Base-by-base conservation (phyloP, 2,329 filamentous ascomycete genomes). In the Lachnellula occidentalis region DNA sequence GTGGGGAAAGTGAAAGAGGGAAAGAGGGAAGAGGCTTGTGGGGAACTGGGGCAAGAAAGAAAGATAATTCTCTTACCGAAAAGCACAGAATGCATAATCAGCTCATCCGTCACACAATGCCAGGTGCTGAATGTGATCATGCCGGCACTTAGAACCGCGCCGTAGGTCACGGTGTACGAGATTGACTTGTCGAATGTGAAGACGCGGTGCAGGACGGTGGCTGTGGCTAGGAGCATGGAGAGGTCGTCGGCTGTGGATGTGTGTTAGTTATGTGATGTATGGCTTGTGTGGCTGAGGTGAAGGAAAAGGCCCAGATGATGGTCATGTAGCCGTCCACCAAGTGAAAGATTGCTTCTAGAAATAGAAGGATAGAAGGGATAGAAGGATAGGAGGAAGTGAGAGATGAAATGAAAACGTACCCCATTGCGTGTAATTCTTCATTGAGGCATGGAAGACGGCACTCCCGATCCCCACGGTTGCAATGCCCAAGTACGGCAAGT, bases 221-320 rank as follows among this genome's bases (percentile, higher is more conserved):
- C 78, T 21, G 73, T 74, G 4, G 82, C 73, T 12, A 78, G 67
- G 31, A 82, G 73, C 80, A 84, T 84, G 51, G 78, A 77, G n/a
- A 83, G 69, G 61, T 84, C 80, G 60, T 83, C 81, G 58, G 73
- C 74, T 66, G 14, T n/a, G 22, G 3, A 5, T 14, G 14, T 17
- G 11, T 39, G n/a, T 43, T 19, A 43, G 41, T 21, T 3, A 5
- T n/a, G n/a, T 42, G 8, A 3, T 37, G 6, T 37, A 37, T 4
- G 15, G 34, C 15, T n/a, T 36, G n/a, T n/a, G n/a, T 12, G 15
- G 15, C 5, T 37, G 34, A 37, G 11, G 11, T 12, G 1, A n/a
- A 37, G 34, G n/a, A n/a, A n/a, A n/a, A n/a, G n/a, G n/a, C n/a
- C n/a, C n/a, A 12, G 12, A 37, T 37, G 3, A 5, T 37, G 34